These are phyloP conservation scores for Tylopilus balloui DNA, from an alignment of 768 basidiomycete genomes.

Conservation along the genomic window DNA sequence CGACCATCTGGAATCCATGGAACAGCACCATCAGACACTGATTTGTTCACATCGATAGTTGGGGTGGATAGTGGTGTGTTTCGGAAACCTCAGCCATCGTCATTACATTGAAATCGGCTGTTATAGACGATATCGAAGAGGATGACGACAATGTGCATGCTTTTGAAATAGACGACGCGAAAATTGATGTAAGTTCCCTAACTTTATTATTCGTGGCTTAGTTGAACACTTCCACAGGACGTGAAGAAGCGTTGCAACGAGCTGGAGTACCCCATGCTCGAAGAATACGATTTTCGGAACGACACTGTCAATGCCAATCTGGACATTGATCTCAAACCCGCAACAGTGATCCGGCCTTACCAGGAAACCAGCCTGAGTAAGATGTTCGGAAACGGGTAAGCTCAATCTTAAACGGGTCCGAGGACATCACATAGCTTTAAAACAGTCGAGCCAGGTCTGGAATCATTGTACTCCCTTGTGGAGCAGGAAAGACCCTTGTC, in stretches of 20 bases:
- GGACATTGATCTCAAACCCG: constrained; percentile 97
- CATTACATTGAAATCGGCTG: not conserved
- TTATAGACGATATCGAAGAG: constrained; percentile 89
- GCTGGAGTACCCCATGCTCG: constrained; percentile 95
- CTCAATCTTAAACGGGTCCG: not conserved
- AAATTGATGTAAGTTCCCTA: constrained; percentile 73
- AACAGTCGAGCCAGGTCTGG: constrained; percentile 91
- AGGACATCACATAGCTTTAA: constrained; percentile 2
- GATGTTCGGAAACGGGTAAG: constrained; percentile 99
- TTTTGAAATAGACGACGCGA: constrained; percentile 90
- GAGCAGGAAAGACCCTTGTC: constrained; percentile 97
- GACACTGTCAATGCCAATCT: constrained; percentile 95
- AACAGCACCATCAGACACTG: constrained; percentile 49
- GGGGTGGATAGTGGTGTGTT: constrained; percentile 81
- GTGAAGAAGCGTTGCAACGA: constrained; percentile 97
- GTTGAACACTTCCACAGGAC: constrained; percentile 47
- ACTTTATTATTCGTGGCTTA: not conserved
- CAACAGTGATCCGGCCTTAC: constrained; percentile 95
- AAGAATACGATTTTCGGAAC: constrained; percentile 98
- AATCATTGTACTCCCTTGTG: constrained; percentile 97
- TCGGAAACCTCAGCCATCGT: not conserved
- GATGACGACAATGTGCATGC: constrained; percentile 97
- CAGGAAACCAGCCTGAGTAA: constrained; percentile 98
- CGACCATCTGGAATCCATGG: constrained; percentile 29
- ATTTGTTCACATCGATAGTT: constrained; percentile 93